Base-by-base conservation (phyloP, 176 grass and related monocot species). In the Triticum dicoccoides region DNA sequence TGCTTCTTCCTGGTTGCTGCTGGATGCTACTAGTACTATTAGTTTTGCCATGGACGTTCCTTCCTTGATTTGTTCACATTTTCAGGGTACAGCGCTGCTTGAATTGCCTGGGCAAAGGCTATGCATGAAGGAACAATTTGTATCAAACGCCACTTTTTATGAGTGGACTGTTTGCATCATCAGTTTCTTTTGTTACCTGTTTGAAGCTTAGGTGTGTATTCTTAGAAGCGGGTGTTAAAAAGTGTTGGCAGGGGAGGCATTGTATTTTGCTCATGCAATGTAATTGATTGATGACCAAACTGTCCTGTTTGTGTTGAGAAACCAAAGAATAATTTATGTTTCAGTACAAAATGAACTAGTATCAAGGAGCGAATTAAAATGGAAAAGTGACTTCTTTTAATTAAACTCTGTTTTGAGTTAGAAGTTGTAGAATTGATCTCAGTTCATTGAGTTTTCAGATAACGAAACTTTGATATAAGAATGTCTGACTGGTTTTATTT, bases 101-200 rank as follows among this genome's bases (percentile, higher is more conserved):
- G 83, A 98, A 98, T 77, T 95, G 95, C 76, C 54, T 95, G 12
- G 93, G 95, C 11, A 93, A 90, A 82, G 89, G 93, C 52, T 98
- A 86, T 25, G 87, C 91, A 32, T 98, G 91, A 95, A 65, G 27
- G 30, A 49, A 38, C 52, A 8, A 69, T 11, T 52, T 15, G 8
- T 32, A 10, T 10, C 32, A 56, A 77, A 33, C 27, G 25, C 18
- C 12, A 21, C 35, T 52, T n/a, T 27, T 67, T 6, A 42, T 47
- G 14, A 2, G 32, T 59, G 38, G 13, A 7, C 20, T 73, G 51
- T 75, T 44, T 3, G 58, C 13, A 33, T 15, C 18, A 44, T 66
- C 62, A 52, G 38, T 77, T 56, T 76, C 15, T 49, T 3, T 23
- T 76, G 4, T 64, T 75, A 59, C 54, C 54, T 59, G 6, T 3